Evolutionary conservation across 129 eudicot species (phyloP).

Genomic region (Flaveria sonorensis): DNA sequence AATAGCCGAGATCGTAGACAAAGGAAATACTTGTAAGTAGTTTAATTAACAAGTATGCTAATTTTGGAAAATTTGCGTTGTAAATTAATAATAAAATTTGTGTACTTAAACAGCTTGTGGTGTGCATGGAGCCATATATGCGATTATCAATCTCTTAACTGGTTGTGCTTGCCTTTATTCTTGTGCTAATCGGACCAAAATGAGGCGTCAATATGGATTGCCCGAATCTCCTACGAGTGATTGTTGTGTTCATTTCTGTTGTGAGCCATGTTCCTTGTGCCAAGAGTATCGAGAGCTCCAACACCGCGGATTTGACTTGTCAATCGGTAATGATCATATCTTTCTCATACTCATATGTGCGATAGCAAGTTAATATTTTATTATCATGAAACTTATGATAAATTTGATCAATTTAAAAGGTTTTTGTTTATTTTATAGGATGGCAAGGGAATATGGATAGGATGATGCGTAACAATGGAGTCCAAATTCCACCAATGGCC

Average conservation of each 20-base stretch:
- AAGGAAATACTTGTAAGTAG: constrained; percentile 9
- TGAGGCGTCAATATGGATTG: constrained; percentile 49
- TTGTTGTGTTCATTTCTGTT: constrained; percentile 53
- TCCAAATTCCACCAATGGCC: constrained; percentile 14
- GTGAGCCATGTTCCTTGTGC: constrained; percentile 52
- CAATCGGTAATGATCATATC: constrained; percentile 45
- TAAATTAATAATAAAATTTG: background rate
- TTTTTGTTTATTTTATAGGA: background rate
- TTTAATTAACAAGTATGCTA: background rate
- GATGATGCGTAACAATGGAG: constrained; percentile 5
- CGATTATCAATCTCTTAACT: constrained; percentile 31
- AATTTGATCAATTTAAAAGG: background rate
- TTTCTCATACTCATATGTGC: background rate
- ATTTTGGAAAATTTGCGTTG: too few relatives aligned
- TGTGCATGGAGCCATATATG: constrained; percentile 44
- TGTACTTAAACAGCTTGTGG: constrained; percentile 45
- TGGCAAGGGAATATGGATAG: constrained; percentile 25
- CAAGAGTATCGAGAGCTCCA: constrained; percentile 71
- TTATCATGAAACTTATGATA: too few relatives aligned
- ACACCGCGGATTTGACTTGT: constrained; percentile 53
- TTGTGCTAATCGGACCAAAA: constrained; percentile 45
- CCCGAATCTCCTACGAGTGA: constrained; percentile 50
- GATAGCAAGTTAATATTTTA: background rate
- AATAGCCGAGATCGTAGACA: constrained; percentile 3
- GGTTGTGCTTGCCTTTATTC: constrained; percentile 61